Evolutionary conservation across 495 filamentous ascomycete species (phyloP), one percentile per base, ranked within the genome.

Genomic region (Usnea hakonensis): DNA sequence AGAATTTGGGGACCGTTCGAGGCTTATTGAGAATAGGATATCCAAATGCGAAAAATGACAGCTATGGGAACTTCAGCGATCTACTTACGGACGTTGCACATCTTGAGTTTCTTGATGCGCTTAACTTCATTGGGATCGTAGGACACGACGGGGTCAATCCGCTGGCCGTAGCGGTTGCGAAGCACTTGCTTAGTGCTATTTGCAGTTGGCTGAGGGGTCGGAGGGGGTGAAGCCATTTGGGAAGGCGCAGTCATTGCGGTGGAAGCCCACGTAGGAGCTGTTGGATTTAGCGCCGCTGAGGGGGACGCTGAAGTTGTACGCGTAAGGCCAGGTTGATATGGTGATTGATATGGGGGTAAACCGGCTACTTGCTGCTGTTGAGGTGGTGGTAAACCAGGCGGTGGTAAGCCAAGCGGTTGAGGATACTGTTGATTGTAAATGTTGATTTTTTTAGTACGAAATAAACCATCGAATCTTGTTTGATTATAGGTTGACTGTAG

Each of bases 131-230:
- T 78, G 43, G 79, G 78, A 66, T 83, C 78, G 62, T 84, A 83
- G 37, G 73, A 76, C 62, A 77, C 77, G 62, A 78, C 71, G 32
- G 80, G 78, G 68, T 90, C 88, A 62, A 89, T 82, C 56, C 90
- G 82, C 69, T 90, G 89, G 66, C 88, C 89, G 66, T 84, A 78
- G 58, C 79, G 83, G 64, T 96, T 92, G 59, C 90, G 78, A n/a
- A 82, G 82, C 28, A 86, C 79, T n/a, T 69, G 65, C 21, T 79
- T 77, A 0, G 74, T 70, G 30, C 85, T 81, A 1, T 78, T 73
- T 5, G 77, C 68, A 19, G 82, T 74, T 38, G 65, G 64, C 21
- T 54, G 84, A 28, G 69, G 66, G 14, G 66, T 66, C 16, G 62
- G 50, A 16, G 61, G 65, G 32, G 65, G 65, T 44, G 66, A 66